Evolutionary conservation across 495 filamentous ascomycete genomes (phyloP), one percentile per base, ranked within the genome.

Genomic region (Neurospora sp.): DNA sequence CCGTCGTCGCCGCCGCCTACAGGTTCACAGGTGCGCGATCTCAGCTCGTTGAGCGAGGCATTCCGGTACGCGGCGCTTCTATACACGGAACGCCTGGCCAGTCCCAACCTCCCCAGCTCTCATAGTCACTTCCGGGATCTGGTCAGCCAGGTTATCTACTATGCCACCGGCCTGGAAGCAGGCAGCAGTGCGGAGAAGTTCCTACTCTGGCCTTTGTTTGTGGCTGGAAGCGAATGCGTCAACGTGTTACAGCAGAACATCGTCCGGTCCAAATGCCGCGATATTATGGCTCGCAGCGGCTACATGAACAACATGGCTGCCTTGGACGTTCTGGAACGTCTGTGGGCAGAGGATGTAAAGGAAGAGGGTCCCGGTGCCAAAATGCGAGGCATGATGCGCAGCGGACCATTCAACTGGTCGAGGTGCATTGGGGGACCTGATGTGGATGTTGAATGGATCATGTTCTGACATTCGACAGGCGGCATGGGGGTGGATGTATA

Each of bases 281-380:
- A 95, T 79, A 94, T 97, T 76, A 93, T 93, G 84, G 87, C 89
- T 35, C 91, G 94, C 77, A 93, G 91, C 59, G 94, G 94, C 16
- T 97, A 98, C 79, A 92, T 92, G 82, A 98, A 98, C 79, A 97
- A 97, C 76, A 85, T 97, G 27, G 91, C 91, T 8, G 93, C 92
- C 22, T 84, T 98, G 69, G 92, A 94, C 76, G 88, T 97, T 0
- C 78, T 98, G 75, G 94, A 98, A 82, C 88, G 88, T 76, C 88
- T 96, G 65, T 98, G 95, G 95, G 84, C 77, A 69, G 84, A 78
- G 71, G 88, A 85, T 12, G 83, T 79, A 70, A 82, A 79, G 83
- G 87, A 79, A 81, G 81, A 73, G 76, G 61, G 70, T 76, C 74
- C 16, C 72, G 78, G 44, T 70, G 69, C 61, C 72, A 72, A 79